Evolutionary conservation across 768 basidiomycete species (phyloP), one percentile per base, ranked within the genome.

Genomic region (Pisolithus albus): DNA sequence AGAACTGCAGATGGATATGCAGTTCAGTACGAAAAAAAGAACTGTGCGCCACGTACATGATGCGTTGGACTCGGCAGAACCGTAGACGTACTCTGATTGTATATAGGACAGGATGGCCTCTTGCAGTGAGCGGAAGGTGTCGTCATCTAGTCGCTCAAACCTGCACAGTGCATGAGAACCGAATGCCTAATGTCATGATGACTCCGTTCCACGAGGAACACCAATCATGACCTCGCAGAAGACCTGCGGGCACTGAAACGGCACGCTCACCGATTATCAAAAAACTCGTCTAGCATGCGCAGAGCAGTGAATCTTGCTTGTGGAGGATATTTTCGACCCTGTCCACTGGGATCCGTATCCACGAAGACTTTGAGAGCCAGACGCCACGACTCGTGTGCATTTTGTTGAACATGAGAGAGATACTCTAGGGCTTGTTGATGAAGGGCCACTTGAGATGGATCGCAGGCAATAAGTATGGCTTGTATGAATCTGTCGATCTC

Each of bases 341-440:
- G 63, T n/a, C 86, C 84, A 56, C 81, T 77, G 19, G 79, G 60
- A 40, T 75, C 75, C 52, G 71, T 68, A 58, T 82, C 83, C 24
- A 84, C 77, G 63, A 91, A 92, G 42, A 91, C 74, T 32, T 80
- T 73, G 54, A 92, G 75, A 26, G 87, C 87, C 41, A 92, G 76
- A 64, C 84, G 78, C 92, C 94, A 97, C 18, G 83, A 81, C 56
- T 79, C 78, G 54, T 76, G 74, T 13, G 85, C 76, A 66, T 88
- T 88, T 66, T 83, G 81, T 61, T 89, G 86, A 55, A 96, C 75
- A 51, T 76, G 80, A 26, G 81, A 77, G 30, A 97, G 75, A 67
- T 88, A 97, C 51, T 85, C 82, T 59, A 96, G 75, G 32, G 94
- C 94, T 66, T 94, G 86, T 52, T 84, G 86, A 69, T 93, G 89